A percentile compares a stretch with the other conserved stretches of the same genome.
phyloP scores from a whole-genome alignment of 768 basidiomycete species.

The Kwoniella dejecticola region DNA sequence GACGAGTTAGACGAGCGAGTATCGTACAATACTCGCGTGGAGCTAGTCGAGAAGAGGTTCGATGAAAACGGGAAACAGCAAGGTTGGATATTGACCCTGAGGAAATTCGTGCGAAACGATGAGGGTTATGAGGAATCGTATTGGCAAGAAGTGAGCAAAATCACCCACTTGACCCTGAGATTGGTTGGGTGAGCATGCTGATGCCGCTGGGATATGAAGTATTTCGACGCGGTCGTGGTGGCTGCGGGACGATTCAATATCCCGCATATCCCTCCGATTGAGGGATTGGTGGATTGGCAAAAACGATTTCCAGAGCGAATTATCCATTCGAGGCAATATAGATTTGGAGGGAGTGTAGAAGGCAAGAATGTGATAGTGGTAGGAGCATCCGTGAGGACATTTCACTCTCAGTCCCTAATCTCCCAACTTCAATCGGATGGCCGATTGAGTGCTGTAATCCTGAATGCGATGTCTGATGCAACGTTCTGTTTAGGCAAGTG shows the following conservation, averaged over 20 bases:
- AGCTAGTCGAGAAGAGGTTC: conserved; percentile 57
- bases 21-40: conserved; percentile 61
- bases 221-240: conserved; percentile 54
- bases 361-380: conserved; percentile 58
- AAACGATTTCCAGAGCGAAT: conserved; percentile 20
- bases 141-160: conserved; percentile 23
- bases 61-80: conserved; percentile 2
- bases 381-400: conserved; percentile 58
- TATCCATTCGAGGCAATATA: conserved; percentile 26
- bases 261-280: conserved; percentile 48
- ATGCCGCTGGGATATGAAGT: conserved; percentile 10
- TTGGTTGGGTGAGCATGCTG: not conserved
- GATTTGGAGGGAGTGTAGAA: not conserved
- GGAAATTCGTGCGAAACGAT: not conserved
- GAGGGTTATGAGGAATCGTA: conserved; percentile 3
- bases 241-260: conserved; percentile 44
- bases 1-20: conserved; percentile 2
- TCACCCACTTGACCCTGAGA: not conserved
- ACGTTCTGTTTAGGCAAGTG: conserved; percentile 14
- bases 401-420: too few species aligned
- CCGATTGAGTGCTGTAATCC: not conserved
- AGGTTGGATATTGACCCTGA: conserved; percentile 3
- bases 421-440: conserved; percentile 54
- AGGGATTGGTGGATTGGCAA: conserved; percentile 57
- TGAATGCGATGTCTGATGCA: too few species aligned